Base-by-base conservation (phyloP, 345 rosid species). In the thale cress (Arabidopsis thaliana) region DNA sequence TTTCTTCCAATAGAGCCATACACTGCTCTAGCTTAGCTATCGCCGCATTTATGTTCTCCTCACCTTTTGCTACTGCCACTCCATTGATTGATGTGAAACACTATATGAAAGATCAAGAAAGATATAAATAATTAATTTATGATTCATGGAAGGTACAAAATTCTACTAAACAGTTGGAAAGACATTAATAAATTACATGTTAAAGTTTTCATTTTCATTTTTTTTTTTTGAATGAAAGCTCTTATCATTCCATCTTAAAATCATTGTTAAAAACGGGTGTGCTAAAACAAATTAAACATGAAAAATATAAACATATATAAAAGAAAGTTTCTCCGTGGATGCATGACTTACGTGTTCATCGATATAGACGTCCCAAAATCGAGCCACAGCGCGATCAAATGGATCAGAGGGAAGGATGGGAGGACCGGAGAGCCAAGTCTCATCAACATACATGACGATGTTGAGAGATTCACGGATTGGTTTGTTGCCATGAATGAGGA, bases 1-100 rank as follows among this genome's bases (percentile, higher is more conserved):
- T 87, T 22, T 83, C 92, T 75, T 91, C 96, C 63, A 93, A 48
- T 38, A 86, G 40, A 22, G 13, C 58, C 68, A 93, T 13, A 33
- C 88, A 86, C 59, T 84, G 87, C 0, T 12, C 72, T 37, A 84
- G 40, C 75, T 82, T 76, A 5, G 74, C 77, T 3, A 81, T 13
- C 0, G 80, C 81, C 2, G 78, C 76, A 24, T 76, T 82, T 77
- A 55, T 83, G 3, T 80, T 85, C 45, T 81, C 93, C 36, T 78
- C 93, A 11, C 62, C 82, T 23, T 72, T 46, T 13, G 88, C 86
- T 8, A 30, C 1, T 0, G 64, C 80, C 0, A 85, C 58, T 28
- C 62, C 70, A 44, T 6, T 86, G 75, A 93, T 8, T 2, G 79
- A 23, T 3, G 91, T 91, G 64, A 82, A 86, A 82, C 80, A 88